Evolutionary conservation across 768 basidiomycete species (phyloP).

Genomic region (Lentinula boryana): DNA sequence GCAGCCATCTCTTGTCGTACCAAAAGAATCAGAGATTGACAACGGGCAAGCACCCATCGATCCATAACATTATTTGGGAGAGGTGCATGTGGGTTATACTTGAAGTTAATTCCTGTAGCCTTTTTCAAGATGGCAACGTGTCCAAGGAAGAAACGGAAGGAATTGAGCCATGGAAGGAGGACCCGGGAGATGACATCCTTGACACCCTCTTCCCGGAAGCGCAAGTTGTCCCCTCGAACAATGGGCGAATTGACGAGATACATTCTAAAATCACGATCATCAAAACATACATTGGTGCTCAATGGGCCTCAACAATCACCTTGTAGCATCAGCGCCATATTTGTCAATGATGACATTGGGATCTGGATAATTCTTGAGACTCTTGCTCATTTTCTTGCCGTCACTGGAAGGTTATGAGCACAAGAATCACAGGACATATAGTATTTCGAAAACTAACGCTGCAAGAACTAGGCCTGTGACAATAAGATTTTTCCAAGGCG

Average conservation of each 20-base stretch:
- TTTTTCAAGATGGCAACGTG: constrained; percentile 87
- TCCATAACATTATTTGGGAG: constrained; percentile 95
- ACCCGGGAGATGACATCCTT: constrained; percentile 96
- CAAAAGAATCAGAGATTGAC: constrained; percentile 90
- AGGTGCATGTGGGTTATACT: constrained; percentile 82
- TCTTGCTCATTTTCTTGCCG: constrained; percentile 99
- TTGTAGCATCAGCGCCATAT: constrained; percentile 93
- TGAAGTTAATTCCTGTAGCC: constrained; percentile 67
- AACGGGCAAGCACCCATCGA: constrained; percentile 96
- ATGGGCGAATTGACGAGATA: constrained; percentile 99
- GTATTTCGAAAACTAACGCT: constrained; percentile 49
- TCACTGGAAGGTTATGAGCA: constrained; percentile 44
- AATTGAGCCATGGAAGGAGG: constrained; percentile 95
- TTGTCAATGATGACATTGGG: constrained; percentile 84
- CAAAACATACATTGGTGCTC: neutral
- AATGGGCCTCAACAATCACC: constrained; percentile 34
- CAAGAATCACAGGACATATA: neutral
- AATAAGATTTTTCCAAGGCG: constrained; percentile 98
- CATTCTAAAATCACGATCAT: constrained; percentile 50
- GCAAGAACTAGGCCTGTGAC: constrained; percentile 95
- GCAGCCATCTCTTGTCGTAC: constrained; percentile 95
- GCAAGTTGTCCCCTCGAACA: constrained; percentile 94
- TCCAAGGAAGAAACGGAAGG: constrained; percentile 98
- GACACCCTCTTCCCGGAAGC: constrained; percentile 97
- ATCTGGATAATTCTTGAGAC: constrained; percentile 93